phyloP scores from a whole-genome alignment of 2,329 filamentous ascomycete genomes.

The Cladobotryum mycophilum region DNA sequence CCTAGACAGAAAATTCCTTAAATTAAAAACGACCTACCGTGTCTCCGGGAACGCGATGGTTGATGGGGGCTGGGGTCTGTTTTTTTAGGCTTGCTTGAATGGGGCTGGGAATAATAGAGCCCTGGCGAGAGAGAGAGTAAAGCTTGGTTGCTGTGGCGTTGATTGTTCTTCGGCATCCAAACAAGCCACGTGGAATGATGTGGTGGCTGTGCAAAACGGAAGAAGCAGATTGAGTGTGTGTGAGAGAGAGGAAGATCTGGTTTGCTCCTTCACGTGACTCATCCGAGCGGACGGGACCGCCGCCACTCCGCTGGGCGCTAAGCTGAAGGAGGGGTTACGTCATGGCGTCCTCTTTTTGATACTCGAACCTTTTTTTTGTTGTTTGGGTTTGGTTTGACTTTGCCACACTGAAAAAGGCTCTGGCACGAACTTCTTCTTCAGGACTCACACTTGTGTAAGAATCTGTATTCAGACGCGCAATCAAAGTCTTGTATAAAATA shows the following conservation, averaged over 20 bases:
- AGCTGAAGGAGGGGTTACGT: not conserved
- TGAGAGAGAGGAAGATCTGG: too few species aligned
- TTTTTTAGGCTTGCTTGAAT: not conserved
- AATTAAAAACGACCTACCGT: too few species aligned
- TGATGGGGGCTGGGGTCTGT: too few species aligned
- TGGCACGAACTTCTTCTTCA: too few species aligned
- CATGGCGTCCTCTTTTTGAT: not conserved
- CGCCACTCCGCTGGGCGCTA: constrained; percentile 3
- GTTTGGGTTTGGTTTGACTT: not conserved
- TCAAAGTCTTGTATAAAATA: too few species aligned
- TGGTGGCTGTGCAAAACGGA: constrained; percentile 8
- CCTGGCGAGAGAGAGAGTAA: not conserved
- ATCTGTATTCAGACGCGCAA: too few species aligned
- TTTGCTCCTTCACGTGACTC: constrained; percentile 7
- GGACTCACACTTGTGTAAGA: too few species aligned
- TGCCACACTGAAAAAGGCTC: too few species aligned
- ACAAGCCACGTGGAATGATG: constrained; percentile 9
- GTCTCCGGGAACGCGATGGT: too few species aligned
- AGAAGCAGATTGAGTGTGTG: too few species aligned
- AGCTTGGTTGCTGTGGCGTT: not conserved
- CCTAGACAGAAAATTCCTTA: too few species aligned
- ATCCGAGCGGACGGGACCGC: constrained; percentile 8
- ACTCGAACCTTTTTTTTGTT: too few species aligned
- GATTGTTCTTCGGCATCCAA: not conserved
- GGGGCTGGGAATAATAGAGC: not conserved